Evolutionary conservation across 1,139 yeast genomes (phyloP), one percentile per base, ranked within the genome.

Genomic region (Fermentozyma sake): DNA sequence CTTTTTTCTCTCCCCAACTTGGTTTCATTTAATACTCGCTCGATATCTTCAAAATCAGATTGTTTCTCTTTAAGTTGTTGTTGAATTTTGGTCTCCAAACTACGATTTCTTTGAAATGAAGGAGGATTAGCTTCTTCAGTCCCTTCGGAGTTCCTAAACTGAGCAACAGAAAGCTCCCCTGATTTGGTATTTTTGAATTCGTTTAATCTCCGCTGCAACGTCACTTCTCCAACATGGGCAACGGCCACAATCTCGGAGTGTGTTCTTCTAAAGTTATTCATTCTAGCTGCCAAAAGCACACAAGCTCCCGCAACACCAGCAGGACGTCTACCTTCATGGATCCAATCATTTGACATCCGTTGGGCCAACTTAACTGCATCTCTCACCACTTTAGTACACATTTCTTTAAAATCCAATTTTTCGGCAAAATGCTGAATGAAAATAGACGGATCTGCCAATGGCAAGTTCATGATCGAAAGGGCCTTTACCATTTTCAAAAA

Each of bases 261-360:
- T 4, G 95, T 81, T 46, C 97, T 69, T 45, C 96, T 72, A 51
- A 84, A 79, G 48, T 89, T 89, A 56, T 91, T 91, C 97, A 91
- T 91, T 55, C 98, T 72, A 3, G 96, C 91, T 0, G 99, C 98
- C 29, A 91, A 60, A 27, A 93, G 55, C 2, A 91, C 71, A 55
- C 97, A 87, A 0, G 98, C 98, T 16, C 98, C 99, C 0, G 98
- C 98, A 28, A 91, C 76, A 47, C 99, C 98, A 0, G 98, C 97
- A 0, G 98, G 98, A 37, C 98, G 71, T 50, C 99, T 73, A 18
- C 99, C 99, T 53, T 86, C 94, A 48, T 81, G 84, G 39, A 91
- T 83, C 96, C 97, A 91, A 51, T 91, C 98, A 27, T 79, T 74
- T 13, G 89, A 71, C 99, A 91, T 91, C 43, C 96, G 68, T 46